These are phyloP conservation scores for Ulota crispa DNA, from an alignment of 225 moss, liverwort and hornwort genomes.

Conservation along the genomic window DNA sequence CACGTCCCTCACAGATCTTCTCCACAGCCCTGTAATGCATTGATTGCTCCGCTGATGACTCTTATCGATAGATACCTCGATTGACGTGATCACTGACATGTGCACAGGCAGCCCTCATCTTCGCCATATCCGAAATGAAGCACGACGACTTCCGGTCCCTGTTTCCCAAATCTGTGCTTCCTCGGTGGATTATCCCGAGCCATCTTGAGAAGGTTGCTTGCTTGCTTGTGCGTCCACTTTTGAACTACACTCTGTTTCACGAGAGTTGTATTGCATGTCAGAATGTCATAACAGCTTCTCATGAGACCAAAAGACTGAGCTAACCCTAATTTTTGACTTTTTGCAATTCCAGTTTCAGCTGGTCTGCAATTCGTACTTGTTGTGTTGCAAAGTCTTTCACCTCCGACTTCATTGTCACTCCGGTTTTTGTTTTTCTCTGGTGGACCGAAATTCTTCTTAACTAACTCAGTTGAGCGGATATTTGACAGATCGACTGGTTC, in stretches of 20 bases:
- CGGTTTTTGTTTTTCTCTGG: no score
- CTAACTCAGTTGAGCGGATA: conserved; percentile 16
- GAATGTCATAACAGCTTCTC: background rate
- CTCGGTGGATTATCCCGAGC: conserved; percentile 35
- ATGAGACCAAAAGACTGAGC: background rate
- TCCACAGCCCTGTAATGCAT: background rate
- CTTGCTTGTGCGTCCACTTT: conserved; percentile 11
- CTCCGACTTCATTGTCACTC: background rate
- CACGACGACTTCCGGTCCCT: conserved; percentile 41
- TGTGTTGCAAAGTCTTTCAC: background rate
- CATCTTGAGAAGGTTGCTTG: conserved; percentile 46
- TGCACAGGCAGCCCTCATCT: conserved; percentile 49
- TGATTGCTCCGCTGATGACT: background rate
- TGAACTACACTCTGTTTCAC: background rate
- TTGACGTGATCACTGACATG: conserved; percentile 7
- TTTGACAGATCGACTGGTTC: conserved; percentile 48
- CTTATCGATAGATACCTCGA: background rate
- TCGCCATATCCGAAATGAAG: conserved; percentile 49
- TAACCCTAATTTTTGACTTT: conserved; percentile 9
- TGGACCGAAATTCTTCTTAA: conserved; percentile 3
- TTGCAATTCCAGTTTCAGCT: background rate
- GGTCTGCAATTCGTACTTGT: background rate
- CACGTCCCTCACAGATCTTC: background rate
- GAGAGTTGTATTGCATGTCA: background rate
- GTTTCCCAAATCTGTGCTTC: conserved; percentile 46